A percentile compares a stretch with the other conserved stretches of the same genome.
These are phyloP conservation scores for Suillus variegatus DNA, from an alignment of 768 basidiomycete species.

Conservation along the genomic window DNA sequence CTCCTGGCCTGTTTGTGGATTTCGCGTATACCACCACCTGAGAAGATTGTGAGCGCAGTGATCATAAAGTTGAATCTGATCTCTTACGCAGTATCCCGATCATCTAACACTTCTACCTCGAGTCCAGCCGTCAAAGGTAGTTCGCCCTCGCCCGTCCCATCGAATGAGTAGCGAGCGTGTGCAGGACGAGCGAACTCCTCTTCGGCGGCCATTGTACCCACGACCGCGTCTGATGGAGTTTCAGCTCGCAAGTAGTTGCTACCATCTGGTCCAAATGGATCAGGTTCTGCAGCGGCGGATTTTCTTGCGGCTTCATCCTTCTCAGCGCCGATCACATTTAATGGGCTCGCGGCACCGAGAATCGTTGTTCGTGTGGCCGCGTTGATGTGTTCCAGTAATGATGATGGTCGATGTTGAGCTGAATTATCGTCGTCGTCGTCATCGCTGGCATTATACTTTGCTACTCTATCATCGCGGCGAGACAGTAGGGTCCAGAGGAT, in stretches of 20 bases:
- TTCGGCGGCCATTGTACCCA: conserved; percentile 59
- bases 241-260: conserved; percentile 80
- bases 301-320: conserved; percentile 53
- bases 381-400: conserved; percentile 87
- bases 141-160: conserved; percentile 78
- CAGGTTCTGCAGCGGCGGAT: conserved; percentile 35
- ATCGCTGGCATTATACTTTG: conserved; percentile 62
- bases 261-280: conserved; percentile 72
- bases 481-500: conserved; percentile 90
- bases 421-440: conserved; percentile 80
- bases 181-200: conserved; percentile 69
- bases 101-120: conserved; percentile 77
- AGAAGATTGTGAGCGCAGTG: conserved; percentile 14
- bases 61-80: background rate
- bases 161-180: conserved; percentile 82
- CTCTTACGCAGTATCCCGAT: conserved; percentile 76
- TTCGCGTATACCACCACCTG: conserved; percentile 95
- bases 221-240: conserved; percentile 75
- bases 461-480: conserved; percentile 70
- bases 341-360: conserved; percentile 51
- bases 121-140: conserved; percentile 66
- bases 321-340: conserved; percentile 41
- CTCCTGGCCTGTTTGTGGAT: conserved; percentile 75
- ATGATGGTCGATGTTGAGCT: conserved; percentile 79
- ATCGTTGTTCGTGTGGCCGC: conserved; percentile 86